A percentile compares a stretch with the other conserved stretches of the same genome.
Evolutionary conservation across 1,284 basidiomycete species (phyloP).

Genomic region (Fistulinella cinereoalba): DNA sequence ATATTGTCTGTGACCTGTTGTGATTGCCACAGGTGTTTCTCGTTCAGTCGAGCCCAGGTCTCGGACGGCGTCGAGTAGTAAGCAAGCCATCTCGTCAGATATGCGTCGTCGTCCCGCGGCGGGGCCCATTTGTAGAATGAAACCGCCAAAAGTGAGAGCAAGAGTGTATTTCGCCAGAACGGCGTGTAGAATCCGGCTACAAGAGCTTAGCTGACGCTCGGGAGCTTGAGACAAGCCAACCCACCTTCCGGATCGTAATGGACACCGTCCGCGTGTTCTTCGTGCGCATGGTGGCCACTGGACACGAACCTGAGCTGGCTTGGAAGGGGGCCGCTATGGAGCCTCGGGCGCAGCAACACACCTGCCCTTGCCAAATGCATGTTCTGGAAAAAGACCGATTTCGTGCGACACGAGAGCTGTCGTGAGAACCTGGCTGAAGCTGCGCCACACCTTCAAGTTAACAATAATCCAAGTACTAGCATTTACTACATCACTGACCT

Average conservation of each 20-base stretch:
- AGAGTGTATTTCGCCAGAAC: constrained; percentile 59
- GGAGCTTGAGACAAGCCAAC: constrained; percentile 35
- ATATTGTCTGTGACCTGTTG: constrained; percentile 44
- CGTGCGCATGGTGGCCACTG: constrained; percentile 33
- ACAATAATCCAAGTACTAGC: too few species aligned
- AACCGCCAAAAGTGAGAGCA: constrained; percentile 46
- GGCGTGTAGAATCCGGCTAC: constrained; percentile 53
- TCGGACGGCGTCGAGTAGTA: constrained; percentile 49
- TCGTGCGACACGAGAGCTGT: too few species aligned
- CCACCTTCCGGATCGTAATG: constrained; percentile 60
- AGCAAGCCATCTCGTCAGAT: constrained; percentile 61
- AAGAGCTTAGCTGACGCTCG: constrained; percentile 7
- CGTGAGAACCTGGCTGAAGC: too few species aligned
- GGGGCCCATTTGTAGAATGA: constrained; percentile 68
- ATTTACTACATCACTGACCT: too few species aligned
- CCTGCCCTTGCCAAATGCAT: constrained; percentile 36
- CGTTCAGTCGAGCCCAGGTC: constrained; percentile 51
- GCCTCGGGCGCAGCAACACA: constrained; percentile 31
- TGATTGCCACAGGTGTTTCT: constrained; percentile 53
- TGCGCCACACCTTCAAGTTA: too few species aligned
- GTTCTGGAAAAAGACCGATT: constrained; percentile 10
- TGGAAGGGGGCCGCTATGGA: constrained; percentile 13
- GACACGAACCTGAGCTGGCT: constrained; percentile 42
- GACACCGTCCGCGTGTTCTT: constrained; percentile 38
- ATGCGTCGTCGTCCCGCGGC: constrained; percentile 51